Conservation (phyloP, 805 yeast species). For the Lipomyces lipofer region DNA sequence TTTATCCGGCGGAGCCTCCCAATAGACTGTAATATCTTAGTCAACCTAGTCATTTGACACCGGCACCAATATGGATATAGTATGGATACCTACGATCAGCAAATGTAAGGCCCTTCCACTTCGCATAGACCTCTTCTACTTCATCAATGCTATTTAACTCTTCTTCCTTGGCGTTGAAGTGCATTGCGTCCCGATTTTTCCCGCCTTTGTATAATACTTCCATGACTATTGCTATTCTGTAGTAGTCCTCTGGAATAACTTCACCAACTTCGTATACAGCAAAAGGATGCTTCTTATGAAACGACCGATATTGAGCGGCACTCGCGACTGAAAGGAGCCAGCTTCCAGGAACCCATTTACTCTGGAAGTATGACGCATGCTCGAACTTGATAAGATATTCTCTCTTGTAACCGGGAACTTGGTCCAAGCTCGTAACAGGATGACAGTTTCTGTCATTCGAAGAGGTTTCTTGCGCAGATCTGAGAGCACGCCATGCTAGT, state of each 20-base stretch:
- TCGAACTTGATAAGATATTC: constrained; percentile 27
- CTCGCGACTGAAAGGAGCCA: constrained; percentile 17
- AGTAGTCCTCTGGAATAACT: constrained; percentile 16
- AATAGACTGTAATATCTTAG: constrained; percentile 2
- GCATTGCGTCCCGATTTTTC: constrained; percentile 4
- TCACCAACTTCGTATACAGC: not conserved
- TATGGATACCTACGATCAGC: constrained; percentile 16
- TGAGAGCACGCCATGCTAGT: constrained; percentile 24
- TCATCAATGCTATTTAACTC: constrained; percentile 12
- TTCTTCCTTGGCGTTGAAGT: constrained; percentile 9
- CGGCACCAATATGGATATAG: no score
- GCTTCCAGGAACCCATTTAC: constrained; percentile 24
- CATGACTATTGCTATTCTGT: constrained; percentile 13
- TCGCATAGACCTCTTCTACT: constrained; percentile 13
- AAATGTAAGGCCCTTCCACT: constrained; percentile 26
- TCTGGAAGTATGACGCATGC: constrained; percentile 19
- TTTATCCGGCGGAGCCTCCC: constrained; percentile 23
- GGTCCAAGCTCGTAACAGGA: not conserved
- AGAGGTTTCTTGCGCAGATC: not conserved
- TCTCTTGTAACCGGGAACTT: constrained; percentile 13
- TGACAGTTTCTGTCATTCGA: not conserved
- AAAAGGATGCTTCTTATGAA: constrained; percentile 11
- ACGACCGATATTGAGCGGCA: constrained; percentile 3
- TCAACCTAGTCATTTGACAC: no score
- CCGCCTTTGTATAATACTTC: constrained; percentile 14